Base-by-base conservation (phyloP, 441 rosid species). In the Manihot esculenta region DNA sequence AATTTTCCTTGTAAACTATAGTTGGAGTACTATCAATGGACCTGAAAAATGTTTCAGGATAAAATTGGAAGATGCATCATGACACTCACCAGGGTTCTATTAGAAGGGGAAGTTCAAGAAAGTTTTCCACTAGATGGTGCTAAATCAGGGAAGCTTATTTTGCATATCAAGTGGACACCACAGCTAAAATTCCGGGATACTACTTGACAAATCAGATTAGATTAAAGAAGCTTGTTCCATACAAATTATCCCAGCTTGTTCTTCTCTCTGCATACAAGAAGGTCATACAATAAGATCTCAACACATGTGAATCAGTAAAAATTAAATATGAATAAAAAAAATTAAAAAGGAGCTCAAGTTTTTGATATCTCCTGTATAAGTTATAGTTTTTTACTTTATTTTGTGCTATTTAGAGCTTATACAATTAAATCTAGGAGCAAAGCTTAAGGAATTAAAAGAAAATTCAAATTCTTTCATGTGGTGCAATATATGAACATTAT, bases 131-230 rank as follows among this genome's bases (percentile, higher is more conserved):
- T 94, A 49, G 96, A 90, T 1, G 93, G 91, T 33, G 74, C 92
- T 2, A 83, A 86, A 76, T 82, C 93, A 4, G 97, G 98, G 48
- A 84, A 75, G 78, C 78, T 94, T 26, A 69, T 72, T 76, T 21
- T 90, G 74, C 83, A 84, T 80, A 88, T 92, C 68, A 89, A 88
- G 74, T 94, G 99, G 97, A 85, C 89, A 35, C 88, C 93, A 2
- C 90, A 88, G 80, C 82, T 87, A 11, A 78, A 88, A 69, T 84
- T 83, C 62, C 87, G 91, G 11, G 91, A 91, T 38, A 11, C 71
- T 38, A 11, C 71, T 76, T 84, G 79, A 83, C 3, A 26, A 15
- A 33, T 10, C 18, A 35, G 50, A 33, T 2, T 17, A 54, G 44
- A 2, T 6, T 2, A 26, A 59, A 68, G 23, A 0, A 13, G 12